A percentile compares a stretch with the other conserved stretches of the same genome.
These are phyloP conservation scores for Candida ulmi DNA, from an alignment of 805 yeast species.

Conservation along the genomic window DNA sequence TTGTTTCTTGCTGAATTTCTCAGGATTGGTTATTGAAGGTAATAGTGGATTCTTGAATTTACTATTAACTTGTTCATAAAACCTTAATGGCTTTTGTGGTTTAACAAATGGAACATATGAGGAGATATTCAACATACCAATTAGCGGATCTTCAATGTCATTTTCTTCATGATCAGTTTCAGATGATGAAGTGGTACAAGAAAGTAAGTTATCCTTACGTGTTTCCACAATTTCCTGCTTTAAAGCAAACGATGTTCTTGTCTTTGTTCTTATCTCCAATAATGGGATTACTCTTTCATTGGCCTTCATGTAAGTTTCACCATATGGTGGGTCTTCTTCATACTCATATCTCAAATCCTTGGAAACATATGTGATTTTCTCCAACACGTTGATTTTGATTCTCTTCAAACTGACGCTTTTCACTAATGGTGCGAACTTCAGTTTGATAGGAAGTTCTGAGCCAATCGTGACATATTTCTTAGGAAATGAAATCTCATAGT, in stretches of 20 bases:
- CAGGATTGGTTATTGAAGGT: not conserved
- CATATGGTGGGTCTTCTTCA: constrained; percentile 31
- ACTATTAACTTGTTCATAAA: not conserved
- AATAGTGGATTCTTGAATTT: constrained; percentile 1
- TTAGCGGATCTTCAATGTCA: constrained; percentile 10
- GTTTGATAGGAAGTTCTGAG: constrained; percentile 50
- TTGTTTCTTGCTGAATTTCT: not conserved
- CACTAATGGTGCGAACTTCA: constrained; percentile 61
- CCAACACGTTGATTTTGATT: constrained; percentile 59
- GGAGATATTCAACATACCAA: constrained; percentile 16
- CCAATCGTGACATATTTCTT: constrained; percentile 63
- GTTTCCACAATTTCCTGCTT: constrained; percentile 57
- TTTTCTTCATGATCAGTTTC: constrained; percentile 3
- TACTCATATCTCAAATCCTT: constrained; percentile 46
- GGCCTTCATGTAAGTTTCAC: constrained; percentile 4
- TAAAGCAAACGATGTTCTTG: constrained; percentile 35
- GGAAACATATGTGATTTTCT: constrained; percentile 58
- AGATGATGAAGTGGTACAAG: too few species aligned
- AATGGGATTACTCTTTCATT: constrained; percentile 52
- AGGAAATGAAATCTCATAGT: constrained; percentile 69
- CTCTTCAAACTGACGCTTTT: constrained; percentile 60
- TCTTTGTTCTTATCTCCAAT: constrained; percentile 59
- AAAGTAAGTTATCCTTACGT: constrained; percentile 54
- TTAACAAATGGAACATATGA: constrained; percentile 17
- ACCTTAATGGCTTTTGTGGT: constrained; percentile 10